Evolutionary conservation across 208 protist genomes (phyloP).

Genomic region (Plasmodiophora brassicae): DNA sequence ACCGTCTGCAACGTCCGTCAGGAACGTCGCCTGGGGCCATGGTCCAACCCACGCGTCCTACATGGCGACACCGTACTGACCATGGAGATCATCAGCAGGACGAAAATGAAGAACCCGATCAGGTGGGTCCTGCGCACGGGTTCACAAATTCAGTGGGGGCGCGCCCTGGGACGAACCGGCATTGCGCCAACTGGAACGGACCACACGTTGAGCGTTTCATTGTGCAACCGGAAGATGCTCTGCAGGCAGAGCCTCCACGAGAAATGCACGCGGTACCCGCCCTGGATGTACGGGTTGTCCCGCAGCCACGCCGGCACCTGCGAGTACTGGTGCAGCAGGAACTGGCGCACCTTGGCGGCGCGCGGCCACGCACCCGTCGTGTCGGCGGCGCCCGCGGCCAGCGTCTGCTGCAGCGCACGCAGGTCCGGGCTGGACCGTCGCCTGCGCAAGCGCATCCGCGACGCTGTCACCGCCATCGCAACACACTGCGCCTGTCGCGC

Average conservation of each 20-base stretch:
- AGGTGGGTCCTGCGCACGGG: neutral
- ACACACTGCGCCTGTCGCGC: no score
- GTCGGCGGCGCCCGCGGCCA: no score
- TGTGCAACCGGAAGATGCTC: neutral
- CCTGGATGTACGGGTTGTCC: neutral
- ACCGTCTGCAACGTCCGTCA: neutral
- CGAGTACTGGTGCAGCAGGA: neutral
- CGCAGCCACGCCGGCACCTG: neutral
- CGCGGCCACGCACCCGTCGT: no score
- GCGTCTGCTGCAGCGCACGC: no score
- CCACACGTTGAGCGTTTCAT: conserved; percentile 17
- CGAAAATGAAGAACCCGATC: conserved; percentile 23
- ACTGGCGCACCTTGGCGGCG: neutral
- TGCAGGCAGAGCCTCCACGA: neutral
- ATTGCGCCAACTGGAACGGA: neutral
- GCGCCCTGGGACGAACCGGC: neutral
- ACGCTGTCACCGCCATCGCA: no score
- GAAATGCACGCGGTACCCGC: neutral
- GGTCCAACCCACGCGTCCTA: no score
- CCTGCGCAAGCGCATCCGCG: no score
- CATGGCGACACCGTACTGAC: neutral
- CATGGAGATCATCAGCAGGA: neutral
- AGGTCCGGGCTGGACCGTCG: no score
- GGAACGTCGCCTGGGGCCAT: neutral
- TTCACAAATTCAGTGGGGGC: neutral